Evolutionary conservation across 2,329 filamentous ascomycete genomes (phyloP).

Genomic region (Xylariaceae sp.): DNA sequence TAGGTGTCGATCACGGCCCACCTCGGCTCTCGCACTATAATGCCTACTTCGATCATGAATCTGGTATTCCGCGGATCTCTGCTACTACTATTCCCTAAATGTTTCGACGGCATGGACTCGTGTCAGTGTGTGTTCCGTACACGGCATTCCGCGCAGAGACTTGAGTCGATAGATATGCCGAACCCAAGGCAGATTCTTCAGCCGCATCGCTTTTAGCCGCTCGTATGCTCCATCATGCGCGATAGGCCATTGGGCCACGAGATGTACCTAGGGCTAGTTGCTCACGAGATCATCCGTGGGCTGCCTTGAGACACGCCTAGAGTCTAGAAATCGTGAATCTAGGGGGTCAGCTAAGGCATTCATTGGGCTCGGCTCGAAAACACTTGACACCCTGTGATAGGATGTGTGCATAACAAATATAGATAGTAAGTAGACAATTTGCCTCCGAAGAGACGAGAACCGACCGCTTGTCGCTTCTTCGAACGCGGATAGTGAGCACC

Average conservation of each 20-base stretch:
- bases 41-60: too few species aligned
- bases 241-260: neutral
- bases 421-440: too few species aligned
- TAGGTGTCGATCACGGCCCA: neutral
- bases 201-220: neutral
- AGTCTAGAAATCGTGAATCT: neutral
- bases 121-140: too few species aligned
- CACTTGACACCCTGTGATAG: neutral
- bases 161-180: too few species aligned
- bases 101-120: too few species aligned
- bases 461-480: constrained; percentile 28
- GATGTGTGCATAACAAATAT: neutral
- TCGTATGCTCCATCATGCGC: neutral
- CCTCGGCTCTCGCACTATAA: neutral
- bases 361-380: neutral
- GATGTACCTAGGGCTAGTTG: too few species aligned
- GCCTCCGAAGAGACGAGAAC: constrained; percentile 1
- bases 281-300: neutral
- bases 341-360: neutral
- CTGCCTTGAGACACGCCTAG: neutral
- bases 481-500: constrained; percentile 29
- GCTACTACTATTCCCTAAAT: too few species aligned
- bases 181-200: neutral
- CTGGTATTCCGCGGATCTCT: too few species aligned
- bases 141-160: too few species aligned